Base-by-base conservation (phyloP, 1,139 yeast species). In the Diutina pseudorugosa region DNA sequence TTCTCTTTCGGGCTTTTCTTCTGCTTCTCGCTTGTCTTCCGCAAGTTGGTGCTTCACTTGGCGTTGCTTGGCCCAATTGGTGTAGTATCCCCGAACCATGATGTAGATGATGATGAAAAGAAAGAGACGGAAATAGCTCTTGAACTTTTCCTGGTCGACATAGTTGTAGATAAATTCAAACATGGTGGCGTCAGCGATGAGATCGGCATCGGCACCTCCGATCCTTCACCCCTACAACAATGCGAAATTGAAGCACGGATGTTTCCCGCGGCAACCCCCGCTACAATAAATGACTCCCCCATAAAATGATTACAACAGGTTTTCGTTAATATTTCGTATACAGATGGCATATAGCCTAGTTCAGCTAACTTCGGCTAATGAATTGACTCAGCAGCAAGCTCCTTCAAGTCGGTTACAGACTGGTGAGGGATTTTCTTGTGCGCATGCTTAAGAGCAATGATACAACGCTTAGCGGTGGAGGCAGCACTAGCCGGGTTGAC, bases 401-500 rank as follows among this genome's bases (percentile, higher is more conserved):
- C 27, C 23, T 18, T 14, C 18, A 45, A 45, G 16, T 45, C 41
- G 4, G 27, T 33, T 21, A 45, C 49, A 5, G 49, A 45, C 16
- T 27, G 49, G 19, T 45, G 49, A 16, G 49, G 49, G 25, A 45
- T 25, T 5, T 14, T n/a, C 21, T 45, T 45, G n/a, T 45, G 49
- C 16, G 16, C 21, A 14, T 45, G 49, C n/a, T 45, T 45, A 14
- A 45, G 27, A 7, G 49, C 49, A 25, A 45, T 45, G 16, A 45
- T 45, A 18, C 49, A 45, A 36, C 49, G 49, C 16, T 45, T 45
- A 16, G 49, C 49, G 4, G 49, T 45, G 12, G 49, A 45, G 3
- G 40, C 49, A 11, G 49, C 49, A 45, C 49, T 45, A 18, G 49
- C 49, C 11, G 87, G 87, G 65, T 82, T 82, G 21, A 75, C 77